phyloP scores from a whole-genome alignment of 2,329 filamentous ascomycete species.

The Ambrosiella beaveri region DNA sequence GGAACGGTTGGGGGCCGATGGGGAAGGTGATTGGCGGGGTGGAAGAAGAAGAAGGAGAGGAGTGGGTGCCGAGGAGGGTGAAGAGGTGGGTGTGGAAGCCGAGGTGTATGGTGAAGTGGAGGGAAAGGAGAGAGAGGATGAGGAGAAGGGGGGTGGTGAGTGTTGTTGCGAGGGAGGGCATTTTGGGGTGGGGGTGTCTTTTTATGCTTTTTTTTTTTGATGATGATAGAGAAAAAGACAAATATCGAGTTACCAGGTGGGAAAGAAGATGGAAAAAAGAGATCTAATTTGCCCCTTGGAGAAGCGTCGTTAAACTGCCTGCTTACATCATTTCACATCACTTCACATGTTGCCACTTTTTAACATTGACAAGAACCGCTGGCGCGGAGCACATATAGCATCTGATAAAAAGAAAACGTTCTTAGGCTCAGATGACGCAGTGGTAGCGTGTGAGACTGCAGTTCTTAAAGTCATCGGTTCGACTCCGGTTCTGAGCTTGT shows the following conservation, averaged over 20 bases:
- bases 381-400: not conserved
- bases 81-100: conserved; percentile 8
- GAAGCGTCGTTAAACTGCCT: no score
- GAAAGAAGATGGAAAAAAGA: not conserved
- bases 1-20: conserved; percentile 4
- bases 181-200: not conserved
- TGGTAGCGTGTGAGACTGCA: conserved; percentile 13
- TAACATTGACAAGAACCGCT: not conserved
- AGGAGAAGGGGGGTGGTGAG: not conserved
- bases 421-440: conserved; percentile 6
- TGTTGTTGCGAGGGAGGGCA: not conserved
- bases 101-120: not conserved
- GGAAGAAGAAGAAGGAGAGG: not conserved
- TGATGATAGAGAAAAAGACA: not conserved
- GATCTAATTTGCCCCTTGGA: not conserved
- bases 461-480: conserved; percentile 12
- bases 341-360: not conserved
- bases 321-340: no score
- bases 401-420: not conserved
- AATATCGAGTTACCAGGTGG: not conserved
- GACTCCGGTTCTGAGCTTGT: conserved; percentile 10
- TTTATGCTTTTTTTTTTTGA: not conserved
- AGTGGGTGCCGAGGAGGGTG: not conserved
- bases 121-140: not conserved
- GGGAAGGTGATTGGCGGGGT: not conserved